Conservation (phyloP, 768 basidiomycete species). For the Omphalotus guepiniiformis region DNA sequence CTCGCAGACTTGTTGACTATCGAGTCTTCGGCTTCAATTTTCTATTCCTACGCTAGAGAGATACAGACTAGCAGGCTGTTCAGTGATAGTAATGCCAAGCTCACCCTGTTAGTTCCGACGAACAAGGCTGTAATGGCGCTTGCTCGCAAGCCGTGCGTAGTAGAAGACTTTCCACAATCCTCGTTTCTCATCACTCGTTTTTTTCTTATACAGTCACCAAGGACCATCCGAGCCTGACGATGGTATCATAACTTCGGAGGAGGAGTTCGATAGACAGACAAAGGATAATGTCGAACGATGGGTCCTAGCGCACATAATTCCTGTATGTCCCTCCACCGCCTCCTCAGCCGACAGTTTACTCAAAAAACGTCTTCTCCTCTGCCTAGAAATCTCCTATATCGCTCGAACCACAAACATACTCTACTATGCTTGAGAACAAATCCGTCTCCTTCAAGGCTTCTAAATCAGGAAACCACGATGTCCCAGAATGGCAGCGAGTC, state of each 20-base stretch:
- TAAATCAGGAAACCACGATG: slow-evolving; percentile 27
- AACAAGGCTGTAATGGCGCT: slow-evolving; percentile 87
- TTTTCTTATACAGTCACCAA: slow-evolving; percentile 48
- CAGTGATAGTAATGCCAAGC: slow-evolving; percentile 26
- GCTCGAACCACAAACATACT: slow-evolving; percentile 41
- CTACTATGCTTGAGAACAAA: slow-evolving; percentile 57
- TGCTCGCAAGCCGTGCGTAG: slow-evolving; percentile 73
- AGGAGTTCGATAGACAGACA: slow-evolving; percentile 57
- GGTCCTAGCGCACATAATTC: slow-evolving; percentile 81
- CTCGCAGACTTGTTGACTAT: slow-evolving; percentile 78
- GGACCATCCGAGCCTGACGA: slow-evolving; percentile 37
- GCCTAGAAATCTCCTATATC: slow-evolving; percentile 28
- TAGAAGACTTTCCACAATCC: neutral
- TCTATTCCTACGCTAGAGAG: slow-evolving; percentile 80
- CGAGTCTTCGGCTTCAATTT: slow-evolving; percentile 71
- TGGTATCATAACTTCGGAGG: slow-evolving; percentile 56
- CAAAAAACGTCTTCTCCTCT: neutral
- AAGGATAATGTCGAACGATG: slow-evolving; percentile 72
- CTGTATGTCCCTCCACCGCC: slow-evolving; percentile 43
- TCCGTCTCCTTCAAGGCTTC: slow-evolving; percentile 49
- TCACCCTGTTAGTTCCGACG: slow-evolving; percentile 76
- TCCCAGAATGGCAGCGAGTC: slow-evolving; percentile 55
- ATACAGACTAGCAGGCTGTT: slow-evolving; percentile 55
- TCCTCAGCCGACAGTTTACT: neutral
- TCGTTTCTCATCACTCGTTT: neutral